Conservation (phyloP, 78 protist species). For the Cavenderia fasciculata region DNA sequence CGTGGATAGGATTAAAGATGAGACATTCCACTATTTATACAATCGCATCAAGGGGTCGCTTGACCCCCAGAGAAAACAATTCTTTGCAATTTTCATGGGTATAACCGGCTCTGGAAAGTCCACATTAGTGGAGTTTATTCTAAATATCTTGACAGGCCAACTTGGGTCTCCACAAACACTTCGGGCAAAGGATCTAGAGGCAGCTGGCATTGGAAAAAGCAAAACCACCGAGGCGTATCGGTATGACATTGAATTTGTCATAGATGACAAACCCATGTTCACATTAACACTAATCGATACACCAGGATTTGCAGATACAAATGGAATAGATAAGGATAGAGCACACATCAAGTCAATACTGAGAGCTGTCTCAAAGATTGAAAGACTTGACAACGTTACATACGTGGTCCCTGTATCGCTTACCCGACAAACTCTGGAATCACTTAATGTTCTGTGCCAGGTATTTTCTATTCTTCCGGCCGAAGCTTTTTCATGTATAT, state of each 20-base stretch:
- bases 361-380: not conserved
- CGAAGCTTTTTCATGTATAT: not conserved
- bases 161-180: not conserved
- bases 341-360: slow-evolving; percentile 5
- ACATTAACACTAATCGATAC: slow-evolving; percentile 11
- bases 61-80: too few species aligned
- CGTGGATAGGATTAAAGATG: too few species aligned
- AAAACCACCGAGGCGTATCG: not conserved
- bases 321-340: not conserved
- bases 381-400: slow-evolving; percentile 13
- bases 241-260: not conserved
- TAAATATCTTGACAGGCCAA: slow-evolving; percentile 17
- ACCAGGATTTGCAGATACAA: slow-evolving; percentile 2
- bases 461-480: slow-evolving; percentile 10
- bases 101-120: slow-evolving; percentile 6
- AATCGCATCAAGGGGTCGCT: too few species aligned
- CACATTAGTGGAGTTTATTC: not conserved
- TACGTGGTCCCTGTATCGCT: slow-evolving; percentile 2
- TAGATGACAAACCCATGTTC: not conserved
- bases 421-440: slow-evolving; percentile 12
- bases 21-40: too few species aligned
- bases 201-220: not conserved
- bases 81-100: too few species aligned
- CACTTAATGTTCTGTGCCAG: not conserved
- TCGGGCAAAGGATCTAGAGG: not conserved